A percentile compares a stretch with the other conserved stretches of the same genome.
Evolutionary conservation across 2,329 filamentous ascomycete species (phyloP).

Genomic region (Xylariomycetidae sp.): DNA sequence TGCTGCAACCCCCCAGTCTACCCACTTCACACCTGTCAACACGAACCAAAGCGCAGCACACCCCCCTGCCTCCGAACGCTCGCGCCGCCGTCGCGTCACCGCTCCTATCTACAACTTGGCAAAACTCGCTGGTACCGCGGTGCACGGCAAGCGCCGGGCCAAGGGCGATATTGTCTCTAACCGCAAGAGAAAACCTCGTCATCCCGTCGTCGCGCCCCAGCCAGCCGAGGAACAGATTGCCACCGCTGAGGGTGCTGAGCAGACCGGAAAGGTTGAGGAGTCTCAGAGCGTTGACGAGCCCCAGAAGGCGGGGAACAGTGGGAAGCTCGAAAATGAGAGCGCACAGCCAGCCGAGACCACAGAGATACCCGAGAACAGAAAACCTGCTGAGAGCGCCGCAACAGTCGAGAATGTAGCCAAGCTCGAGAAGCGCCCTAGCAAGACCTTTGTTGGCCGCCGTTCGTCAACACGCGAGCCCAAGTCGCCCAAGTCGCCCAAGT

Average conservation of each 20-base stretch:
- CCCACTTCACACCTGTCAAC: slow-evolving; percentile 4
- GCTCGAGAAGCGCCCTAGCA: slow-evolving; percentile 12
- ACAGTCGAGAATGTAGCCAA: slow-evolving; percentile 18
- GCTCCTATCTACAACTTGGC: slow-evolving; percentile 62
- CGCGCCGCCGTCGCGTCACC: slow-evolving; percentile 48
- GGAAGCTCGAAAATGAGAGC: too few relatives aligned
- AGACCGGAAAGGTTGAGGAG: slow-evolving; percentile 23
- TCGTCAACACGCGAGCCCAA: slow-evolving; percentile 34
- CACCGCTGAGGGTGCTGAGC: slow-evolving; percentile 33
- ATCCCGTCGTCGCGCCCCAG: too few relatives aligned
- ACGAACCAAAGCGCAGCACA: slow-evolving; percentile 14
- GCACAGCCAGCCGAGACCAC: too few relatives aligned
- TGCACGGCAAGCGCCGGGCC: slow-evolving; percentile 50
- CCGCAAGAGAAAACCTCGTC: slow-evolving; percentile 39
- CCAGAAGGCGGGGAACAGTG: too few relatives aligned
- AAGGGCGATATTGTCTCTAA: slow-evolving; percentile 43
- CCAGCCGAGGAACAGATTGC: too few relatives aligned
- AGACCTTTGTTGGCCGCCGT: slow-evolving; percentile 29
- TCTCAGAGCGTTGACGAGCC: slow-evolving; percentile 15
- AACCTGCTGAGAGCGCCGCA: too few relatives aligned
- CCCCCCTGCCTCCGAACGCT: slow-evolving; percentile 35
- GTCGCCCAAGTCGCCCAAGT: slow-evolving; percentile 28
- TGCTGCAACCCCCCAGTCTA: slow-evolving; percentile 1
- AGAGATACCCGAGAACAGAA: too few relatives aligned
- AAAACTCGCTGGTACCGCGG: slow-evolving; percentile 54